Evolutionary conservation across 2,329 filamentous ascomycete genomes (phyloP), one percentile per base, ranked within the genome.

Genomic region (Allantophomopsis lycopodina): DNA sequence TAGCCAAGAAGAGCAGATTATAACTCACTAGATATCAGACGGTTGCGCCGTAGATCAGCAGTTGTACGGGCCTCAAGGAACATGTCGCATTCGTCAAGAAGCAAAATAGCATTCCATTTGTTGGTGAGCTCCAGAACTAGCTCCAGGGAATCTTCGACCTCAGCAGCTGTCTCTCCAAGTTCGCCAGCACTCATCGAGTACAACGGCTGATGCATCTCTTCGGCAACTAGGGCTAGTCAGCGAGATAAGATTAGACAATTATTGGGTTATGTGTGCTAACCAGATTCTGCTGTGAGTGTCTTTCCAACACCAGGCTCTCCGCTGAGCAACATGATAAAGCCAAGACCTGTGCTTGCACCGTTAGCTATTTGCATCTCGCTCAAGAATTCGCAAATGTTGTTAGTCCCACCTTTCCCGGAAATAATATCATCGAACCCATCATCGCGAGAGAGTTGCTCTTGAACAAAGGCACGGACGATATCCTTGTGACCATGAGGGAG

Each of bases 51-150:
- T 0, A 60, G 50, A 36, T 61, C 54, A 1, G 44, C 37, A 2
- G 45, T 44, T 5, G 46, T 40, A 3, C 60, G 51, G 2, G 50
- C 48, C 42, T 61, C 56, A 10, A 62, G 48, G 51, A 70, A 72
- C 2, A 72, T 65, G 43, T 71, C 76, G 16, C 73, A 79, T 60
- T 85, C 80, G 51, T 85, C 80, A 2, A 85, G 69, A 3, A 86
- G 66, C 1, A 85, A 62, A 2, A 86, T 73, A 0, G 79, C 79
- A 35, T 79, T 76, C 81, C 81, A 85, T 1, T 69, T 69, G 44
- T 82, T 76, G 2, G 81, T 80, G 44, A 88, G 77, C 52, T 83
- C 77, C 44, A 88, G 68, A 41, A 83, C 79, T 43, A 72, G 46
- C 38, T 72, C 50, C 71, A 73, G 23, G 85, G 66, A 48, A 77